These are phyloP conservation scores for Verticillium nonalfalfae DNA, from an alignment of 2,329 filamentous ascomycete species.

Conservation along the genomic window DNA sequence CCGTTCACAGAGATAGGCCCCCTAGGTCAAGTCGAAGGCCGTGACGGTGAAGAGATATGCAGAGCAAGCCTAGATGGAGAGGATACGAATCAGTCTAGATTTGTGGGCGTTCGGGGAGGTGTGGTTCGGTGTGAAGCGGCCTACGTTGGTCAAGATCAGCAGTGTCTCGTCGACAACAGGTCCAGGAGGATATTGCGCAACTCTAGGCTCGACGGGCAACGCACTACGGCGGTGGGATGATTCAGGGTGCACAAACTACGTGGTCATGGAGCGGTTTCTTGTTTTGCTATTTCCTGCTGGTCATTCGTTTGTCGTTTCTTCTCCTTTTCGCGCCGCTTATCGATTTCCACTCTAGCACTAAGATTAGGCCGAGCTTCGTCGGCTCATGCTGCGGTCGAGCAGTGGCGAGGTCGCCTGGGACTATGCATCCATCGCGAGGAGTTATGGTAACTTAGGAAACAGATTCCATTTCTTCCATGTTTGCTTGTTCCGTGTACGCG, in stretches of 20 bases:
- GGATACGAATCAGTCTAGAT: constrained; percentile 3
- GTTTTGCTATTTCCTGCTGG: background rate
- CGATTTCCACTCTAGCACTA: background rate
- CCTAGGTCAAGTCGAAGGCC: background rate
- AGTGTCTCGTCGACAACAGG: background rate
- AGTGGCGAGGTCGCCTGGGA: background rate
- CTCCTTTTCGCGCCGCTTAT: background rate
- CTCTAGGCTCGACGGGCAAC: background rate
- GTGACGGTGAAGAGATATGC: background rate
- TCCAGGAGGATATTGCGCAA: background rate
- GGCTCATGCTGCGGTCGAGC: background rate
- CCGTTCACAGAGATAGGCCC: background rate
- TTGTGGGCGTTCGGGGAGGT: constrained; percentile 3
- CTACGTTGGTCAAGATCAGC: background rate
- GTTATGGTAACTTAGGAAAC: background rate
- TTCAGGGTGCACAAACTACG: background rate
- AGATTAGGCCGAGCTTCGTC: background rate
- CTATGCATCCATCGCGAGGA: background rate
- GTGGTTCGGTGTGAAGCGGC: background rate
- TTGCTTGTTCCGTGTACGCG: background rate
- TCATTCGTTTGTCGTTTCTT: background rate
- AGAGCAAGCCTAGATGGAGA: background rate
- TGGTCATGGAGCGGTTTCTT: background rate
- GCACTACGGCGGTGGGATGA: background rate
- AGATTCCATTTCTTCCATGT: background rate